Evolutionary conservation across 371 early-diverging fungal species (phyloP).

Genomic region (Mortierella sp.): DNA sequence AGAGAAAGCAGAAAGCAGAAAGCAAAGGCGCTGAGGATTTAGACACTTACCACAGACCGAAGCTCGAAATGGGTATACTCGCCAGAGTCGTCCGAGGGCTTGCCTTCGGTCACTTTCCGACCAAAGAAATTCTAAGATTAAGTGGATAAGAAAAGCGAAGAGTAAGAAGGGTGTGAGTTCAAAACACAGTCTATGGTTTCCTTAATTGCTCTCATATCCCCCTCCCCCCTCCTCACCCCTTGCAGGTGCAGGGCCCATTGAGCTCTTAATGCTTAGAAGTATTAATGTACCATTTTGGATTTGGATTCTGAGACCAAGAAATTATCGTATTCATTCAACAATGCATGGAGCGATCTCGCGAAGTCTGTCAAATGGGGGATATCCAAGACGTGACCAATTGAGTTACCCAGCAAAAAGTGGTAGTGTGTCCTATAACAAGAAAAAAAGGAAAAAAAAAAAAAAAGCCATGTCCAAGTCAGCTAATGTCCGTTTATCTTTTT

Average conservation of each 20-base stretch:
- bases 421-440: slow-evolving; percentile 19
- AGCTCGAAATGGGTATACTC: slow-evolving; percentile 34
- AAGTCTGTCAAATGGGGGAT: slow-evolving; percentile 28
- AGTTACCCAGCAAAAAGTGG: slow-evolving; percentile 31
- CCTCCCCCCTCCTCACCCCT: too few species aligned
- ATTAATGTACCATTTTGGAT: slow-evolving; percentile 23
- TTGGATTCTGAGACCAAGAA: slow-evolving; percentile 23
- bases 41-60: slow-evolving; percentile 19
- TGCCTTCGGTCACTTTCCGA: slow-evolving; percentile 14
- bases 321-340: slow-evolving; percentile 33
- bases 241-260: too few species aligned
- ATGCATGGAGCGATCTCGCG: slow-evolving; percentile 13
- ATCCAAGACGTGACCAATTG: slow-evolving; percentile 30
- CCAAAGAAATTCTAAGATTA: slow-evolving; percentile 29
- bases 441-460: not conserved
- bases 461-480: not conserved
- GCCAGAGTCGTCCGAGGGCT: slow-evolving; percentile 24
- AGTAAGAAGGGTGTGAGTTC: too few species aligned
- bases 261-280: not conserved
- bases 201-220: too few species aligned
- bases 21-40: not conserved
- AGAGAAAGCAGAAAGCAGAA: not conserved
- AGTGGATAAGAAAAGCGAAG: not conserved
- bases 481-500: too few species aligned
- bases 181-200: too few species aligned